Evolutionary conservation across 805 yeast genomes (phyloP).

Genomic region (Grigorovia humatica): DNA sequence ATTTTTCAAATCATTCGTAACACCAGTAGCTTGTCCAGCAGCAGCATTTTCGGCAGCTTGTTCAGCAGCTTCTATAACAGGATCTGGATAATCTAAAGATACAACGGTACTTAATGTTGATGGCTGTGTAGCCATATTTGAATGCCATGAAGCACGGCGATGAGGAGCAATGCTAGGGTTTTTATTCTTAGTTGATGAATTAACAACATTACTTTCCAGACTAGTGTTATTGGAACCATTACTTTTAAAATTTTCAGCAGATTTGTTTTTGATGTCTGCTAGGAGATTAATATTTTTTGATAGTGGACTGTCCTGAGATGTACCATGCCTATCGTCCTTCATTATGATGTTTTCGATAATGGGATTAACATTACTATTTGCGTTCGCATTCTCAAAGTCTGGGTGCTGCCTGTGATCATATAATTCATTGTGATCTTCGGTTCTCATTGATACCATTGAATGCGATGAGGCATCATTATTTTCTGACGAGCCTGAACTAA

Average conservation of each 20-base stretch:
- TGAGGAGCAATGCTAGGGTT: neutral
- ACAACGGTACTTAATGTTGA: neutral
- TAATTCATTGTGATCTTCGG: slow-evolving; percentile 31
- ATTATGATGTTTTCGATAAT: too few species aligned
- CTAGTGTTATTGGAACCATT: neutral
- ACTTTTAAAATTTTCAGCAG: neutral
- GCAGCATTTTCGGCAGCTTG: neutral
- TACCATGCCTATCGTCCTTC: too few species aligned
- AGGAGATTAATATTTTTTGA: neutral
- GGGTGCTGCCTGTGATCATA: slow-evolving; percentile 43
- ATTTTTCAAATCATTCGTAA: neutral
- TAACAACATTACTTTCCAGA: neutral
- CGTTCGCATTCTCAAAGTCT: slow-evolving; percentile 28
- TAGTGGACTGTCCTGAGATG: too few species aligned
- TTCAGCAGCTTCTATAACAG: slow-evolving; percentile 21
- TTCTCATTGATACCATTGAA: slow-evolving; percentile 30
- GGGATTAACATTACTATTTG: neutral
- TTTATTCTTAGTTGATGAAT: neutral
- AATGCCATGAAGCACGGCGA: slow-evolving; percentile 2
- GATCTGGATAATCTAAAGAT: slow-evolving; percentile 1
- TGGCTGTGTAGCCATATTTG: neutral
- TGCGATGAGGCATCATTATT: slow-evolving; percentile 16
- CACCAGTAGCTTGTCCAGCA: neutral
- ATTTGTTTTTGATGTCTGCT: neutral
- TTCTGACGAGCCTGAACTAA: slow-evolving; percentile 12